Evolutionary conservation across 2,329 filamentous ascomycete genomes (phyloP).

Genomic region (Apiospora kogelbergensis): DNA sequence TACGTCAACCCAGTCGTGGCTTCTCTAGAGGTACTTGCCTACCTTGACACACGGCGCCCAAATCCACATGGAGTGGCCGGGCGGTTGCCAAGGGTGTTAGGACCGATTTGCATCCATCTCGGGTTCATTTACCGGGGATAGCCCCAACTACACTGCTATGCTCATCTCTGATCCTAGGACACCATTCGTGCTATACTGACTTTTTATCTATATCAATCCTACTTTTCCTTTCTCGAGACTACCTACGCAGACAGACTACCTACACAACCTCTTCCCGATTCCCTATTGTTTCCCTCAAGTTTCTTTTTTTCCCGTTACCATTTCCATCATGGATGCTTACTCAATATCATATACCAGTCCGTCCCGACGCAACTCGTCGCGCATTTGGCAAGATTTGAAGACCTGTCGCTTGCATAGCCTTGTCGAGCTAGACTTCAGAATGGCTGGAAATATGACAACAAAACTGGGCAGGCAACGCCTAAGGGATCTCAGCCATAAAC

Average conservation of each 20-base stretch:
- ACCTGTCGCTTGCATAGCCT: conserved; percentile 39
- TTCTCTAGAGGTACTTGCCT: not conserved
- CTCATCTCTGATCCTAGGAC: not conserved
- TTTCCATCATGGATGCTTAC: conserved; percentile 49
- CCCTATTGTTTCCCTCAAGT: not conserved
- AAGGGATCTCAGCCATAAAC: conserved; percentile 31
- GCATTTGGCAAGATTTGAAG: conserved; percentile 50
- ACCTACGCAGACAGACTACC: too few relatives aligned
- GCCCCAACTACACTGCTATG: not conserved
- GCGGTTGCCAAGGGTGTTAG: not conserved
- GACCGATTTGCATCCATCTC: conserved; percentile 1
- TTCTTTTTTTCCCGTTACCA: not conserved
- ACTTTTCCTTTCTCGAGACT: not conserved
- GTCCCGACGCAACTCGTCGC: conserved; percentile 42
- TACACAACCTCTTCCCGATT: not conserved
- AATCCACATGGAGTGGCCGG: not conserved
- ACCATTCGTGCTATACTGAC: not conserved
- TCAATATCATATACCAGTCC: conserved; percentile 48
- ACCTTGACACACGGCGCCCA: not conserved
- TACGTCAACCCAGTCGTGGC: not conserved
- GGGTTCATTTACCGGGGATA: not conserved
- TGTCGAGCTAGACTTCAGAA: conserved; percentile 31
- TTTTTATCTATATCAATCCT: not conserved
- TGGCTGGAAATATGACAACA: conserved; percentile 30
- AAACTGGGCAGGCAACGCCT: conserved; percentile 29